These are phyloP conservation scores for Berberis vulgaris DNA, from an alignment of 164 flowering plant species.

Conservation along the genomic window DNA sequence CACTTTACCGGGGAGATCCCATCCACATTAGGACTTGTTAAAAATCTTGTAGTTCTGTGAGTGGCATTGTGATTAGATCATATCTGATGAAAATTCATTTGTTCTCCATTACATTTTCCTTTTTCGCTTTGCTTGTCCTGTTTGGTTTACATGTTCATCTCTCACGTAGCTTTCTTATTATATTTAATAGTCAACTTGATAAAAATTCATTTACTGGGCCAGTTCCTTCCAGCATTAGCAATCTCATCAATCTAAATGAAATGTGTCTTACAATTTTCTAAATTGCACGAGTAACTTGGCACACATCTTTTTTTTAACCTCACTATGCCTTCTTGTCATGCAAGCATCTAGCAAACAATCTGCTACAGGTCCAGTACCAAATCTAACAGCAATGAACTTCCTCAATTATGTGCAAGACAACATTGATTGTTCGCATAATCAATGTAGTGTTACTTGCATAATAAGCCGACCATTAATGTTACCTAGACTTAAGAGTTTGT, in stretches of 20 bases:
- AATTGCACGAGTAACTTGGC: too few species aligned
- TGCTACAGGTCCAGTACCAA: slow-evolving; percentile 54
- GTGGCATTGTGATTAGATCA: slow-evolving; percentile 20
- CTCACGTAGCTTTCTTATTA: neutral
- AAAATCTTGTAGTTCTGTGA: slow-evolving; percentile 94
- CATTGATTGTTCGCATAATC: neutral
- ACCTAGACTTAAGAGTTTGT: neutral
- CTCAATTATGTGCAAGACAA: slow-evolving; percentile 74
- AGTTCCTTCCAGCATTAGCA: slow-evolving; percentile 54
- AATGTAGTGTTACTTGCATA: neutral
- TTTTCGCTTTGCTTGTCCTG: neutral
- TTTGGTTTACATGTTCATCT: neutral
- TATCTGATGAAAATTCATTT: neutral
- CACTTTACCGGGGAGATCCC: slow-evolving; percentile 62
- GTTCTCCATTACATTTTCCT: neutral
- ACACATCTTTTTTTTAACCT: neutral
- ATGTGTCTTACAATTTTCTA: slow-evolving; percentile 25
- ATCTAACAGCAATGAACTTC: slow-evolving; percentile 47
- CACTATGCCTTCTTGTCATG: slow-evolving; percentile 5
- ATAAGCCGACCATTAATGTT: too few species aligned
- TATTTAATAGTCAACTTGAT: slow-evolving; percentile 66
- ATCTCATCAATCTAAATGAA: slow-evolving; percentile 52
- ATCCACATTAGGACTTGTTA: slow-evolving; percentile 46
- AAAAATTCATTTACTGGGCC: slow-evolving; percentile 52
- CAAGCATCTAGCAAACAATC: slow-evolving; percentile 76